These are phyloP conservation scores for Vishniacozyma victoriae DNA, from an alignment of 768 basidiomycete genomes.

Conservation along the genomic window DNA sequence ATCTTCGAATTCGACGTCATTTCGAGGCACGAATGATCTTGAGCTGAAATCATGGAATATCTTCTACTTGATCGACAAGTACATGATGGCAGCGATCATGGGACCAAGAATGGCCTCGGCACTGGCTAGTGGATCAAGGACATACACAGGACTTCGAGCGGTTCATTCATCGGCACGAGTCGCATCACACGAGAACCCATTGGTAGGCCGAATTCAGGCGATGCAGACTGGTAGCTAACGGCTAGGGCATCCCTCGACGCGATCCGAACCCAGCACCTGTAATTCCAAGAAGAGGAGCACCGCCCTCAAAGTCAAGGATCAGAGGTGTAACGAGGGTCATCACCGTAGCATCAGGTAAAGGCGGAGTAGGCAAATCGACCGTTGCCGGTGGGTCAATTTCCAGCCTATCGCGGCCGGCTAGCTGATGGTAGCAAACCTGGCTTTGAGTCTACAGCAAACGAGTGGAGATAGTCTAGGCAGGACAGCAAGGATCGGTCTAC, in stretches of 20 bases:
- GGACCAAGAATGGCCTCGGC: too few relatives aligned
- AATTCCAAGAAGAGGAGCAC: slow-evolving; percentile 49
- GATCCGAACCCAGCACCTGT: slow-evolving; percentile 47
- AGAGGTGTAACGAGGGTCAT: slow-evolving; percentile 71
- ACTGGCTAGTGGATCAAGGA: too few relatives aligned
- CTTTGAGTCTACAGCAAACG: slow-evolving; percentile 58
- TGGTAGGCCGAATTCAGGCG: slow-evolving; percentile 23
- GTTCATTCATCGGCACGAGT: not conserved
- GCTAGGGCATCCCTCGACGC: slow-evolving; percentile 50
- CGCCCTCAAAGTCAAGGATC: slow-evolving; percentile 47
- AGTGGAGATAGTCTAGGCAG: slow-evolving; percentile 1
- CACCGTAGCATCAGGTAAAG: slow-evolving; percentile 86
- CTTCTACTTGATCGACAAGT: too few relatives aligned
- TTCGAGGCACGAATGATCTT: too few relatives aligned
- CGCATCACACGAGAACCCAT: slow-evolving; percentile 43
- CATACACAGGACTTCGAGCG: too few relatives aligned
- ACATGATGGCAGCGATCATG: too few relatives aligned
- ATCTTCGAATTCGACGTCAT: too few relatives aligned
- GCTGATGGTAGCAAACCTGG: slow-evolving; percentile 35
- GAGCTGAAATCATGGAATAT: too few relatives aligned
- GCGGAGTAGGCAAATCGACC: slow-evolving; percentile 93
- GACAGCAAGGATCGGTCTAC: slow-evolving; percentile 65
- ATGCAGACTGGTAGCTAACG: not conserved
- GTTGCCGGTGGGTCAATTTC: slow-evolving; percentile 61
- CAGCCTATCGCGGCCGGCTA: not conserved